These are phyloP conservation scores for Chaetomium tenue DNA, from an alignment of 495 filamentous ascomycete species.

Conservation along the genomic window DNA sequence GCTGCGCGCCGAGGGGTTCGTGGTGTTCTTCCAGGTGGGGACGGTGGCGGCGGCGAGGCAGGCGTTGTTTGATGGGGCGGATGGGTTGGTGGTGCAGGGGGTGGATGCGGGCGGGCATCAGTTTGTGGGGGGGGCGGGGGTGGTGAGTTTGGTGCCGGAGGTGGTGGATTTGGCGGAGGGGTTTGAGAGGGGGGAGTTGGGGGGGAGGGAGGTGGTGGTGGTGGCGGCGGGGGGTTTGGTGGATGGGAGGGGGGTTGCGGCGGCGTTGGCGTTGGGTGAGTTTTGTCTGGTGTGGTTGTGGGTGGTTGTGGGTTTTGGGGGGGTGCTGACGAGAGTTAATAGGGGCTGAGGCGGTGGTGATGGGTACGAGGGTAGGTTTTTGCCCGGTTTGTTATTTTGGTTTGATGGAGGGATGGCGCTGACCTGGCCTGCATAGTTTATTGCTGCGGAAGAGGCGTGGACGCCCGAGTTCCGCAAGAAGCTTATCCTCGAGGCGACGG, in stretches of 20 bases:
- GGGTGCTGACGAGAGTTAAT: constrained; percentile 7
- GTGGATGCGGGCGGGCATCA: constrained; percentile 76
- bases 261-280: constrained; percentile 60
- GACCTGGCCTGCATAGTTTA: constrained; percentile 40
- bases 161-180: constrained; percentile 50
- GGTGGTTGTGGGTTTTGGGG: neutral
- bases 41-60: constrained; percentile 56
- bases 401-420: neutral
- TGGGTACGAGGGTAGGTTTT: constrained; percentile 63
- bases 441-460: constrained; percentile 63
- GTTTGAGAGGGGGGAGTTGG: constrained; percentile 15
- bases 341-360: constrained; percentile 59
- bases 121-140: constrained; percentile 53
- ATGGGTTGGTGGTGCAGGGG: constrained; percentile 72
- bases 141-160: constrained; percentile 48
- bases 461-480: constrained; percentile 60
- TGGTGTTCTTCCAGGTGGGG: constrained; percentile 60
- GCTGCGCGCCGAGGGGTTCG: constrained; percentile 34
- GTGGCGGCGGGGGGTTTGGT: constrained; percentile 43
- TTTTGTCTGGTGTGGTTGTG: constrained; percentile 4
- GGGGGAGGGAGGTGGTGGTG: too few relatives aligned
- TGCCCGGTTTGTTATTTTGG: too few relatives aligned
- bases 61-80: constrained; percentile 45
- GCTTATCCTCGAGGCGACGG: constrained; percentile 57
- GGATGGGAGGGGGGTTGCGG: constrained; percentile 64